Evolutionary conservation across 2,329 filamentous ascomycete species (phyloP).

Genomic region (Alternaria sp.): DNA sequence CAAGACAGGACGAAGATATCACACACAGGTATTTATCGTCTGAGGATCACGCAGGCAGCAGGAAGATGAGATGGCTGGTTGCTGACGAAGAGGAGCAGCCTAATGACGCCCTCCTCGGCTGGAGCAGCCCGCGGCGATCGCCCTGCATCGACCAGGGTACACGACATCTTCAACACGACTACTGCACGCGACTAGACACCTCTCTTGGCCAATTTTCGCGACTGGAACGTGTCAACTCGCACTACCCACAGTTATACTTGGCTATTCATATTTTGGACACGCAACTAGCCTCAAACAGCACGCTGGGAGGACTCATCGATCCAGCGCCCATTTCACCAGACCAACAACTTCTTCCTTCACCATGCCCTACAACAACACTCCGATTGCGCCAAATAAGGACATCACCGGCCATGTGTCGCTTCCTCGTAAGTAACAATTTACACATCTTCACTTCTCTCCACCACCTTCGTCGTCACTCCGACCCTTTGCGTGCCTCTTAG

Average conservation of each 20-base stretch:
- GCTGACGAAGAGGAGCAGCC: background rate
- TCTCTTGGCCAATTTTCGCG: conserved; percentile 1
- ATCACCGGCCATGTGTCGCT: conserved; percentile 84
- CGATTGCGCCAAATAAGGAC: conserved; percentile 80
- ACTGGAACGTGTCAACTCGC: conserved; percentile 11
- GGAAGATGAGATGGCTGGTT: background rate
- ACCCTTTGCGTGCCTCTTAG: background rate
- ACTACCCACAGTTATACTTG: background rate
- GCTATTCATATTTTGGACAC: background rate
- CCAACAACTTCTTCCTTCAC: conserved; percentile 1
- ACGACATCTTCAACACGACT: background rate
- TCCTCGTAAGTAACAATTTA: conserved; percentile 67
- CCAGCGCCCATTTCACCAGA: background rate
- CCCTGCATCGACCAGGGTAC: background rate
- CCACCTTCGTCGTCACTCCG: background rate
- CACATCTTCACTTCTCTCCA: background rate
- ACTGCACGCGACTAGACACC: conserved; percentile 12
- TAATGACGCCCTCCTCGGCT: conserved; percentile 7
- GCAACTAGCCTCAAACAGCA: background rate
- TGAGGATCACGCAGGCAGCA: background rate
- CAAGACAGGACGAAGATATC: background rate
- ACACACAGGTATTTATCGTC: background rate
- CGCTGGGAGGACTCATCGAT: background rate
- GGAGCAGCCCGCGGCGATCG: conserved; percentile 2
- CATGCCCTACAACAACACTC: conserved; percentile 88